These are phyloP conservation scores for Tolypocladium nubicola DNA, from an alignment of 2,329 filamentous ascomycete species.

Conservation along the genomic window DNA sequence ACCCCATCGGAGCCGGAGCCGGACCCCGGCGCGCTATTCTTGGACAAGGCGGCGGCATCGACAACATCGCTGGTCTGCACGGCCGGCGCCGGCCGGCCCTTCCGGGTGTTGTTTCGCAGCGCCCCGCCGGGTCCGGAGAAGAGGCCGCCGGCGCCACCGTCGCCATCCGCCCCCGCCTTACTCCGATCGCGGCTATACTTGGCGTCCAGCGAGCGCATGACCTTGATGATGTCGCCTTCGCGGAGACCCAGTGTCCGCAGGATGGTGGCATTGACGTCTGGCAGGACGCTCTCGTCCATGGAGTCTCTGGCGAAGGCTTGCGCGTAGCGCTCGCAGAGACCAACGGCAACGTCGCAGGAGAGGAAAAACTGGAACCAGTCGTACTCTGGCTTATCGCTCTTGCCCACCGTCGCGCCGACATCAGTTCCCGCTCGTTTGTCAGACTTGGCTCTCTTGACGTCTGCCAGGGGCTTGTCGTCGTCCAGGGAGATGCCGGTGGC, in stretches of 20 bases:
- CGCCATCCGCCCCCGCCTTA: constrained; percentile 48
- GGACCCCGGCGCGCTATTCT: constrained; percentile 28
- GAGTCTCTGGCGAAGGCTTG: constrained; percentile 83
- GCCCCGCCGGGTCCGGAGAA: constrained; percentile 91
- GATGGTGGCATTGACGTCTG: constrained; percentile 76
- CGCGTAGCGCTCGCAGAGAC: constrained; percentile 88
- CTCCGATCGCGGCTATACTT: constrained; percentile 56
- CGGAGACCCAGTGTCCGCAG: constrained; percentile 85
- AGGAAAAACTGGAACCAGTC: constrained; percentile 99
- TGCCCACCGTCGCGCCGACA: constrained; percentile 53
- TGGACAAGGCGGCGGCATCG: constrained; percentile 76
- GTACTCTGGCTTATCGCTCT: constrained; percentile 60
- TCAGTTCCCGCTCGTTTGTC: constrained; percentile 17
- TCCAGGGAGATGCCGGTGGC: constrained; percentile 82
- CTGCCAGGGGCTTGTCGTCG: constrained; percentile 86
- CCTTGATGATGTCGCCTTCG: constrained; percentile 91
- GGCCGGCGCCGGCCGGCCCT: constrained; percentile 79
- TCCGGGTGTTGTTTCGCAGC: constrained; percentile 87
- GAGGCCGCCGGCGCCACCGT: constrained; percentile 53
- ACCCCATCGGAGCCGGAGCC: constrained; percentile 10
- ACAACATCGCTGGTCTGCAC: constrained; percentile 78
- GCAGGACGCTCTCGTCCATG: constrained; percentile 88
- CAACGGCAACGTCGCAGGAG: constrained; percentile 79
- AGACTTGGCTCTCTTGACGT: constrained; percentile 53
- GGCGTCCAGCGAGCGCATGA: constrained; percentile 79